Conservation (phyloP, 1,284 basidiomycete genomes). For the Hymenochaete sp. region DNA sequence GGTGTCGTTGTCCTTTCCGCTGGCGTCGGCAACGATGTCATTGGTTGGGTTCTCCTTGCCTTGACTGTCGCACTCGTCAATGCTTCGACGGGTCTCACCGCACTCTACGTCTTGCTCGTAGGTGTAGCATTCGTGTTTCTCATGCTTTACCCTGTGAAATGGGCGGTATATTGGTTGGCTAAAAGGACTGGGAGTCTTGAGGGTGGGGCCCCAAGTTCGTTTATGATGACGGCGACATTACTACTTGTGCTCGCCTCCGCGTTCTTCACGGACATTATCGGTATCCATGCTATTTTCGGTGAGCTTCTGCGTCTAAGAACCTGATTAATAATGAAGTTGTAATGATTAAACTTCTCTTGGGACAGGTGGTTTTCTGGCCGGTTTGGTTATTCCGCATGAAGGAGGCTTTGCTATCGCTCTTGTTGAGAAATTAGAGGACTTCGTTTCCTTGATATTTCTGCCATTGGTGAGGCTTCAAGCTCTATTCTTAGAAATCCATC, state of each 20-base stretch:
- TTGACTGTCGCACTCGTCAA: slow-evolving; percentile 59
- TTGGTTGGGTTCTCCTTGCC: slow-evolving; percentile 44
- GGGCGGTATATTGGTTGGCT: slow-evolving; percentile 58
- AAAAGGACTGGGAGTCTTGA: slow-evolving; percentile 68
- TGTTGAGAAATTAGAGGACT: slow-evolving; percentile 73
- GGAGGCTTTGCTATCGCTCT: slow-evolving; percentile 77
- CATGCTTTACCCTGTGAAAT: slow-evolving; percentile 60
- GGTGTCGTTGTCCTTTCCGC: slow-evolving; percentile 62
- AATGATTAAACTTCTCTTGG: neutral
- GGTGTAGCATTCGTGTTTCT: slow-evolving; percentile 48
- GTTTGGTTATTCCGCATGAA: slow-evolving; percentile 83
- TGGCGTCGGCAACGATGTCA: slow-evolving; percentile 64
- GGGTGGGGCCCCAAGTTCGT: slow-evolving; percentile 59
- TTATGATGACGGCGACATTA: slow-evolving; percentile 76
- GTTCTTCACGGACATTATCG: slow-evolving; percentile 85
- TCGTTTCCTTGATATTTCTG: slow-evolving; percentile 66
- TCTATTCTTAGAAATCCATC: neutral
- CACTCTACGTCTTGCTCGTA: slow-evolving; percentile 55
- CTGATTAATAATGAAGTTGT: neutral
- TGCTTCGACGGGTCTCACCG: slow-evolving; percentile 41
- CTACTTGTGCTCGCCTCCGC: slow-evolving; percentile 70
- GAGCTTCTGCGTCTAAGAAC: slow-evolving; percentile 18
- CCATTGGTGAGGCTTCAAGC: slow-evolving; percentile 52
- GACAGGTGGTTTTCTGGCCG: slow-evolving; percentile 76
- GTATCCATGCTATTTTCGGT: slow-evolving; percentile 65